These are phyloP conservation scores for Chrysanthemum lavandulifolium DNA, from an alignment of 129 eudicot genomes.

Conservation along the genomic window DNA sequence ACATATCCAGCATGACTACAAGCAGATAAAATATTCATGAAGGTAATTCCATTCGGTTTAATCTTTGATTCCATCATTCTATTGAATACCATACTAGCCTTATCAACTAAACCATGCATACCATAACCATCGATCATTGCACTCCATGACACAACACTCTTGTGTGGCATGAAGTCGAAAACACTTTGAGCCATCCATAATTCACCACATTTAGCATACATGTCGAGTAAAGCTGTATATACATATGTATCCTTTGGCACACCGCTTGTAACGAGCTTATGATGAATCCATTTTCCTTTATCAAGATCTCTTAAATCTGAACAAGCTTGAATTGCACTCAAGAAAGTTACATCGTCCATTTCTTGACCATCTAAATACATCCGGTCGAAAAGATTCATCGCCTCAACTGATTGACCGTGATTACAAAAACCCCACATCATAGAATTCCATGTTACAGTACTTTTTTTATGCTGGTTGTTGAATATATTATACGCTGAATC, in stretches of 20 bases:
- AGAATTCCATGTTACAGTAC: constrained; percentile 72
- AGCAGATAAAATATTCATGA: constrained; percentile 70
- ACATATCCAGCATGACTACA: constrained; percentile 88
- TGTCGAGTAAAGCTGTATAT: constrained; percentile 63
- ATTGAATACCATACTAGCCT: constrained; percentile 41
- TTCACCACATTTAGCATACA: constrained; percentile 86
- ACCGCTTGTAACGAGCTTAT: constrained; percentile 48
- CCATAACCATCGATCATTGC: constrained; percentile 75
- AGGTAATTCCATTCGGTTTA: constrained; percentile 62
- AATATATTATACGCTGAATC: constrained; percentile 51
- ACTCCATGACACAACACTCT: constrained; percentile 73
- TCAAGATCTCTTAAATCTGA: constrained; percentile 55
- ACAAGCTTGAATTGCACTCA: constrained; percentile 74
- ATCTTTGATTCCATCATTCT: constrained; percentile 51
- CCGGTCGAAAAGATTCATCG: constrained; percentile 51
- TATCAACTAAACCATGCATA: constrained; percentile 57
- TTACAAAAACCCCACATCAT: constrained; percentile 75
- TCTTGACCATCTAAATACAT: constrained; percentile 42
- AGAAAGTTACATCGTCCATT: constrained; percentile 70
- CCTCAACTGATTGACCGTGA: constrained; percentile 47
- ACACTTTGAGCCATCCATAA: constrained; percentile 49
- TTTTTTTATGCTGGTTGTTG: constrained; percentile 23
- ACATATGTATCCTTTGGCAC: constrained; percentile 42
- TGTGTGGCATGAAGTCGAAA: constrained; percentile 52
- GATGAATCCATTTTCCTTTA: constrained; percentile 75